These are phyloP conservation scores for Insectozyma bohioensis DNA, from an alignment of 1,139 yeast genomes.

Conservation along the genomic window DNA sequence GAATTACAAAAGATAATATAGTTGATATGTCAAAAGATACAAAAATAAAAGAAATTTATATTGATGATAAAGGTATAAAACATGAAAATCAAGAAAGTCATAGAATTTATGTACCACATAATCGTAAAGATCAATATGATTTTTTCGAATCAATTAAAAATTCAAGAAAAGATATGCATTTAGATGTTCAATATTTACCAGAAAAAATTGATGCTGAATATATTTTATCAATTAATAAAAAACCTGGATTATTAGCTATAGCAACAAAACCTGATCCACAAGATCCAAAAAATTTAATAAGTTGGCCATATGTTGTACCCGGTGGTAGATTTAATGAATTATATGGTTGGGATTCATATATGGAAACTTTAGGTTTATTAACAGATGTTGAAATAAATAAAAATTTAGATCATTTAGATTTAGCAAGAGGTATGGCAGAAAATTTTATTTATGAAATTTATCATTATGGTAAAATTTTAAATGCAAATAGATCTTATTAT, in stretches of 20 bases:
- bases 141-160: slow-evolving; percentile 60
- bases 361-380: slow-evolving; percentile 83
- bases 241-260: slow-evolving; percentile 84
- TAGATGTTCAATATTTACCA: slow-evolving; percentile 78
- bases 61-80: slow-evolving; percentile 33
- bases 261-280: slow-evolving; percentile 60
- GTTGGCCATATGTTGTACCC: slow-evolving; percentile 91
- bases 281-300: slow-evolving; percentile 53
- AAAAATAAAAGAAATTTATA: slow-evolving; percentile 63
- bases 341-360: slow-evolving; percentile 98
- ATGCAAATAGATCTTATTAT: slow-evolving; percentile 92
- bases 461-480: slow-evolving; percentile 88
- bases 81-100: slow-evolving; percentile 47
- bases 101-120: slow-evolving; percentile 74
- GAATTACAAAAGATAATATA: slow-evolving; percentile 59
- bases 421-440: slow-evolving; percentile 90
- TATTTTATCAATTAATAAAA: slow-evolving; percentile 73
- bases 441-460: slow-evolving; percentile 88
- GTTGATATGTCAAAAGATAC: slow-evolving; percentile 79
- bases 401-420: slow-evolving; percentile 32
- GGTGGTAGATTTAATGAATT: slow-evolving; percentile 97
- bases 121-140: slow-evolving; percentile 70
- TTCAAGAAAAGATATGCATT: slow-evolving; percentile 53
- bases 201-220: slow-evolving; percentile 61
- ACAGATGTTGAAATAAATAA: slow-evolving; percentile 58